Base-by-base conservation (phyloP, 768 basidiomycete genomes). In the Auricularia sp. region DNA sequence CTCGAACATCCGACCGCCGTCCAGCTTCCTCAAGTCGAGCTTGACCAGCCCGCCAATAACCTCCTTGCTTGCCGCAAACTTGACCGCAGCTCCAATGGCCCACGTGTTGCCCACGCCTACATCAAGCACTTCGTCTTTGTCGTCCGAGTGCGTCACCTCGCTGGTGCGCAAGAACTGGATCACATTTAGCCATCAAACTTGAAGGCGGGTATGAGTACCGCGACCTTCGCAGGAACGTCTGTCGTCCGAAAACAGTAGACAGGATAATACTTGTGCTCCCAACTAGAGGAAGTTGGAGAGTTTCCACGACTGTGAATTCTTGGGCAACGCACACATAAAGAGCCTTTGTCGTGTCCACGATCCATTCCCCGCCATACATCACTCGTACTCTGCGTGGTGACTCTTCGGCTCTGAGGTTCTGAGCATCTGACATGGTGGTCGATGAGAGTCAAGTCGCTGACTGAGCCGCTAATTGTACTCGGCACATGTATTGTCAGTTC, bases 1-100 rank as follows among this genome's bases (percentile, higher is more conserved):
- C 74, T 88, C 86, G 62, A 87, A 85, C 86, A 88, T 3, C 80
- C 79, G 67, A 86, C 85, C 69, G 81, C 79, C 18, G 14, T 73
- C 72, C 63, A 85, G 86, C 13, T 71, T 70, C 47, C 18, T 51
- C 47, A 51, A 13, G 47, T 51, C 47, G 65, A 88, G 70, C 59
- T 78, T 82, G 44, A 82, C 74, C 35, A 86, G 75, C 5, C 81
- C 82, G 29, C 74, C 74, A 13, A 85, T 70, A 62, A 77, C 70
- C 54, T 78, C 74, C 47, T 75, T 67, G 62, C 69, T 69, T 16
- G 70, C 74, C 58, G 73, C 76, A 65, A 75, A 69, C 47, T 67
- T 58, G 35, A 72, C 77, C n/a, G 77, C 75, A 1, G 81, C 82
- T 3, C 68, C 75, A 13, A 75, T 70, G 3, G 79, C 81, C 24